Evolutionary conservation across 257 asterid genomes (phyloP).

Genomic region (Gentiana macrophylla): DNA sequence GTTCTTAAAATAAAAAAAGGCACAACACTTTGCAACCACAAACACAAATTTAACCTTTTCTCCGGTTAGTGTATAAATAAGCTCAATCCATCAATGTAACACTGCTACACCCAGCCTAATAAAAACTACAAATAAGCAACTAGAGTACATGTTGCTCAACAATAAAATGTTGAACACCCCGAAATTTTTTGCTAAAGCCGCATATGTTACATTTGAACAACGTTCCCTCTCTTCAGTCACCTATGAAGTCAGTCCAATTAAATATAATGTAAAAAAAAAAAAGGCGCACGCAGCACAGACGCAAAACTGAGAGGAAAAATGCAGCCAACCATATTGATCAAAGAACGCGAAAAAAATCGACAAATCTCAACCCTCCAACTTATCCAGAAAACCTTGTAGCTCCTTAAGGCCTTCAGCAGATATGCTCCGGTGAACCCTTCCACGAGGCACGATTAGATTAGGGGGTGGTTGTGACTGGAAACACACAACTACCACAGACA

Average conservation of each 20-base stretch:
- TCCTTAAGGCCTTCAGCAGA: conserved; percentile 94
- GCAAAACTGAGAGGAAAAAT: conserved; percentile 11
- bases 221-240: conserved; percentile 43
- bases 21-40: too few species aligned
- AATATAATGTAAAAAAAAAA: conserved; percentile 6
- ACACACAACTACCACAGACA: conserved; percentile 78
- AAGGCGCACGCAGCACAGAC: background rate
- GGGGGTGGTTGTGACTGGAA: conserved; percentile 75
- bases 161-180: background rate
- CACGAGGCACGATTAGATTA: conserved; percentile 56
- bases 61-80: background rate
- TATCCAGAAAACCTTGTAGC: conserved; percentile 70
- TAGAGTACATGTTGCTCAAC: too few species aligned
- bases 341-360: conserved; percentile 10
- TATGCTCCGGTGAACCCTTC: conserved; percentile 85
- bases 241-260: conserved; percentile 14
- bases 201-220: conserved; percentile 69
- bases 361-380: conserved; percentile 42
- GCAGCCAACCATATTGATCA: conserved; percentile 10
- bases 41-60: too few species aligned
- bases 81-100: background rate
- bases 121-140: background rate
- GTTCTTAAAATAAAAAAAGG: too few species aligned
- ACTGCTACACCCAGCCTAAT: background rate
- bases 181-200: conserved; percentile 27